phyloP scores from a whole-genome alignment of 148 eudicot species.

The Chenopodium berlandieri region DNA sequence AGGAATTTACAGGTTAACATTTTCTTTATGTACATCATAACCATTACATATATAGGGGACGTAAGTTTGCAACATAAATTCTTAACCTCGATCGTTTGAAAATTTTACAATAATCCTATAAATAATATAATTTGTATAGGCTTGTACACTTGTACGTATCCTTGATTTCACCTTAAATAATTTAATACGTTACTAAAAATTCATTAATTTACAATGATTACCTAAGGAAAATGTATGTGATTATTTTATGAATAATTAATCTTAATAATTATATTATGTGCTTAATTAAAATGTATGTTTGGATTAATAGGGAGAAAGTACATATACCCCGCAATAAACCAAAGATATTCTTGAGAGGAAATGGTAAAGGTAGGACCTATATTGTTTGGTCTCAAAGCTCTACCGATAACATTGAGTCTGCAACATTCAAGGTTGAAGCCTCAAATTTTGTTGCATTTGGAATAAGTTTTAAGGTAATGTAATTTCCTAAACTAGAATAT shows the following conservation, averaged over 20 bases:
- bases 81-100: too few relatives aligned
- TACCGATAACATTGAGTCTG: conserved; percentile 51
- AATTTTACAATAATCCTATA: too few relatives aligned
- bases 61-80: too few relatives aligned
- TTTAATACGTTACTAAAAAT: too few relatives aligned
- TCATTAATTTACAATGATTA: too few relatives aligned
- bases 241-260: background rate
- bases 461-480: conserved; percentile 66
- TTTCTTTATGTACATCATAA: background rate
- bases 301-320: conserved; percentile 67
- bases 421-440: conserved; percentile 77
- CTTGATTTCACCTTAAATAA: too few relatives aligned
- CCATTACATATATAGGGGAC: background rate
- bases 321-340: conserved; percentile 57
- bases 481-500: too few relatives aligned
- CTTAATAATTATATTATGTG: background rate
- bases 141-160: too few relatives aligned
- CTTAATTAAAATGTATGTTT: background rate
- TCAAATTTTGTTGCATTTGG: conserved; percentile 72
- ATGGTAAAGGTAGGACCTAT: conserved; percentile 55
- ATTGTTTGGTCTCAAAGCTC: conserved; percentile 70
- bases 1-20: conserved; percentile 63
- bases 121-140: too few relatives aligned
- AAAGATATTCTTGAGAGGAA: conserved; percentile 74
- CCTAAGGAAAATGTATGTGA: too few relatives aligned